Base-by-base conservation (phyloP, 768 basidiomycete genomes). In the Leccinum broughii region DNA sequence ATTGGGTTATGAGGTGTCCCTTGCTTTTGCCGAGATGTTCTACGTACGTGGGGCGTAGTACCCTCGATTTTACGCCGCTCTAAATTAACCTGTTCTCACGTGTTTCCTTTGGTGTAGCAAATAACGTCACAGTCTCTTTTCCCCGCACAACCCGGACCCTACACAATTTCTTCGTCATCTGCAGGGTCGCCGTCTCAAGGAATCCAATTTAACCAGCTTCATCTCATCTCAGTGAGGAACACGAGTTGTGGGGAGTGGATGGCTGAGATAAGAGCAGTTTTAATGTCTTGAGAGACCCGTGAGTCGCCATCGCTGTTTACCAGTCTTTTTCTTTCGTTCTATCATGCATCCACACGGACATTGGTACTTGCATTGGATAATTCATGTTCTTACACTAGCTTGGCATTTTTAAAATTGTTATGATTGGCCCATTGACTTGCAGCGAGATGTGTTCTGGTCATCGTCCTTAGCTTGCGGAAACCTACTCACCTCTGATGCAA, bases 11-110 rank as follows among this genome's bases (percentile, higher is more conserved):
- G 69, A 71, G 24, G 70, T 68, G 34, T 64, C 70, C 50, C 64
- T 70, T 49, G 70, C 70, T 9, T 71, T 71, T 63, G 68, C 70
- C 55, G 70, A 70, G 28, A 68, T 71, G n/a, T 63, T 72, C 59
- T 68, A 62, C 39, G 70, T 71, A 65, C 55, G 70, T 66, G 10
- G 10, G 10, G 39, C 30, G n/a, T n/a, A n/a, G 4, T 20, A 30
- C 28, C 22, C 51, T 17, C 30, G 7, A 34, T 54, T 62, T 55
- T 35, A 44, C 30, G 28, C 24, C 48, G 30, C 26, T 50, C 15
- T 17, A 22, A 9, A 24, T 6, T 14, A 46, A 41, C n/a, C 26
- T 26, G 53, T 51, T 46, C 59, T 64, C 49, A 68, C 52, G 9
- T 46, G 20, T 15, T 49, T 24, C 26, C 11, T 50, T 17, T 51